Conservation (phyloP, 768 basidiomycete genomes). For the Tulasnella sp. region DNA sequence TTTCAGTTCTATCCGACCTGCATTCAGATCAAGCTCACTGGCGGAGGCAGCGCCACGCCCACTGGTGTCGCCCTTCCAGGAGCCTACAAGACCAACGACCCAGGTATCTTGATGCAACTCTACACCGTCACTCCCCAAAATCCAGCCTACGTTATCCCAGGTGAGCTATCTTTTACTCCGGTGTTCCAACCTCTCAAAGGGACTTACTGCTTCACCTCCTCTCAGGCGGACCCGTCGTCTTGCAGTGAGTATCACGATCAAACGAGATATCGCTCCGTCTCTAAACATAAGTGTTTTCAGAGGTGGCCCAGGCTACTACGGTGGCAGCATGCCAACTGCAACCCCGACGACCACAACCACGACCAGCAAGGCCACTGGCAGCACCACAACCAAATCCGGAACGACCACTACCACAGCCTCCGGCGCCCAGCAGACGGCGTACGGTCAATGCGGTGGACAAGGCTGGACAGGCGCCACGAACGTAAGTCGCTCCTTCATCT, state of each 20-base stretch:
- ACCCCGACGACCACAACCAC: neutral
- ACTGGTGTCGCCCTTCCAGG: slow-evolving; percentile 10
- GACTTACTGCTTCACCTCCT: neutral
- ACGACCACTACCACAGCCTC: neutral
- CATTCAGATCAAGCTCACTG: neutral
- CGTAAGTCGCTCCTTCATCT: neutral
- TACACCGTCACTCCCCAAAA: neutral
- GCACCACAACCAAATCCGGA: too few species aligned
- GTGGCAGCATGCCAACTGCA: too few species aligned
- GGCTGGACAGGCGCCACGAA: neutral
- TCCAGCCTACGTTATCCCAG: slow-evolving; percentile 1
- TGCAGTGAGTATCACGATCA: neutral
- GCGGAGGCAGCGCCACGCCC: neutral
- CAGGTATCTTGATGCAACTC: slow-evolving; percentile 8
- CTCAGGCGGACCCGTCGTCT: neutral
- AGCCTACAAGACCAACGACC: slow-evolving; percentile 6
- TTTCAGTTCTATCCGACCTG: slow-evolving; percentile 4
- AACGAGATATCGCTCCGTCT: neutral
- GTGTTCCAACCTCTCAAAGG: neutral
- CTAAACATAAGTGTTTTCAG: neutral
- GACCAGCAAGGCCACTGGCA: too few species aligned
- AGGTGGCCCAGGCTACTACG: neutral
- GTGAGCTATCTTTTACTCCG: neutral
- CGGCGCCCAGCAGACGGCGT: neutral
- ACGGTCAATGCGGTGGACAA: neutral